A percentile compares a stretch with the other conserved stretches of the same genome.
phyloP scores from a whole-genome alignment of 2,329 filamentous ascomycete genomes.

The Thyridium curvatum region DNA sequence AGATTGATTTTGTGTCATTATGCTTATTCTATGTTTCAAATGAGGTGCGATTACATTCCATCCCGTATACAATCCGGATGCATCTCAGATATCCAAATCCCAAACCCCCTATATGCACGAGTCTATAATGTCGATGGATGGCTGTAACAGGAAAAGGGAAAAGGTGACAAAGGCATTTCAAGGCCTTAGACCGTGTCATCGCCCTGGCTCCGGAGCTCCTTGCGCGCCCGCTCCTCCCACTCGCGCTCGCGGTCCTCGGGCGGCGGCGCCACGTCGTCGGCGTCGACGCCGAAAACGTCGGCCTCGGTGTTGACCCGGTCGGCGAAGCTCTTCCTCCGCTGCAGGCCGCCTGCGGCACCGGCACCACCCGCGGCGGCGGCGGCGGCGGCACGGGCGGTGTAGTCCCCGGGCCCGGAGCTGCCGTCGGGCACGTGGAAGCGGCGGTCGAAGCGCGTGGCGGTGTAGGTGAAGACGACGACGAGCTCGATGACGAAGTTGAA shows the following conservation, averaged over 20 bases:
- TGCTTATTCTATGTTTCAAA: no score
- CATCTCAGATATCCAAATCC: no score
- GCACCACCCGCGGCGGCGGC: no score
- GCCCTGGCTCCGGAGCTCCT: constrained; percentile 4
- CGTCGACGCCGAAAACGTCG: constrained; percentile 12
- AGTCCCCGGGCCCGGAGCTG: constrained; percentile 50
- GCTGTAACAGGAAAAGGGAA: no score
- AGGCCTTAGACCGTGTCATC: no score
- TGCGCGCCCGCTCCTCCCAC: constrained; percentile 6
- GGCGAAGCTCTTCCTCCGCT: constrained; percentile 2
- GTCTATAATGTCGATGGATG: no score
- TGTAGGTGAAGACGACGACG: constrained; percentile 61
- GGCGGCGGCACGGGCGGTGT: constrained; percentile 16
- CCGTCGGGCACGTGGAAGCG: constrained; percentile 72
- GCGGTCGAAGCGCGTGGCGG: constrained; percentile 62
- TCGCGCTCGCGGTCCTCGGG: constrained; percentile 1
- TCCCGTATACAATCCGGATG: no score
- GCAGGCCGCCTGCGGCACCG: background rate
- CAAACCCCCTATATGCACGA: no score
- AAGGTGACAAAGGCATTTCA: no score
- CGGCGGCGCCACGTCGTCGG: background rate
- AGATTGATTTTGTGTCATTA: no score
- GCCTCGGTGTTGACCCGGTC: constrained; percentile 14
- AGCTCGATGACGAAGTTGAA: constrained; percentile 75
- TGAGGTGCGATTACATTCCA: no score